Evolutionary conservation across 306 rosid species (phyloP).

Genomic region (Alnus glutinosa): DNA sequence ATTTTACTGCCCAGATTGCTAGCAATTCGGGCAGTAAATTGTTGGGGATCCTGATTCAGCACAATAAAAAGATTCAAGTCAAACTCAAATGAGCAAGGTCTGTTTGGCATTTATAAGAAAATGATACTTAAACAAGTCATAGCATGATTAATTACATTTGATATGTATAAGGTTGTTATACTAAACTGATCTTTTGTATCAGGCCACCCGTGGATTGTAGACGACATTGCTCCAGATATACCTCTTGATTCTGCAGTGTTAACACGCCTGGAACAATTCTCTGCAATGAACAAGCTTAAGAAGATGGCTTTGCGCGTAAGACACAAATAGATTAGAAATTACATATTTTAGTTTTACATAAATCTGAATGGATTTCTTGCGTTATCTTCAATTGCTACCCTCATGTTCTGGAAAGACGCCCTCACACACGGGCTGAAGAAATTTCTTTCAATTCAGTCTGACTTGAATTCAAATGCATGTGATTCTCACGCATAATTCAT

Average conservation of each 20-base stretch:
- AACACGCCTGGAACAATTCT: slow-evolving; percentile 58
- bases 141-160: neutral
- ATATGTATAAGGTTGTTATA: neutral
- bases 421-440: too few relatives aligned
- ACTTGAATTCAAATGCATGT: neutral
- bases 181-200: slow-evolving; percentile 23
- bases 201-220: slow-evolving; percentile 70
- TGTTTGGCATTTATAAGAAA: neutral
- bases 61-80: too few relatives aligned
- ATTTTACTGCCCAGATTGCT: too few relatives aligned
- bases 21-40: too few relatives aligned
- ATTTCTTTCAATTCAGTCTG: too few relatives aligned
- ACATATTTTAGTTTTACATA: neutral
- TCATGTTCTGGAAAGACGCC: neutral
- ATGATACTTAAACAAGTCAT: neutral
- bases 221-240: slow-evolving; percentile 62
- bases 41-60: too few relatives aligned
- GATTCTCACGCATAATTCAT: neutral
- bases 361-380: too few relatives aligned
- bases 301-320: slow-evolving; percentile 67
- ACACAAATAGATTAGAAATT: neutral
- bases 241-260: slow-evolving; percentile 67
- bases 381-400: neutral
- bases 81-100: neutral
- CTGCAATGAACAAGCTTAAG: slow-evolving; percentile 65